These are phyloP conservation scores for Petrea volubilis DNA, from an alignment of 257 asterid genomes.

Conservation along the genomic window DNA sequence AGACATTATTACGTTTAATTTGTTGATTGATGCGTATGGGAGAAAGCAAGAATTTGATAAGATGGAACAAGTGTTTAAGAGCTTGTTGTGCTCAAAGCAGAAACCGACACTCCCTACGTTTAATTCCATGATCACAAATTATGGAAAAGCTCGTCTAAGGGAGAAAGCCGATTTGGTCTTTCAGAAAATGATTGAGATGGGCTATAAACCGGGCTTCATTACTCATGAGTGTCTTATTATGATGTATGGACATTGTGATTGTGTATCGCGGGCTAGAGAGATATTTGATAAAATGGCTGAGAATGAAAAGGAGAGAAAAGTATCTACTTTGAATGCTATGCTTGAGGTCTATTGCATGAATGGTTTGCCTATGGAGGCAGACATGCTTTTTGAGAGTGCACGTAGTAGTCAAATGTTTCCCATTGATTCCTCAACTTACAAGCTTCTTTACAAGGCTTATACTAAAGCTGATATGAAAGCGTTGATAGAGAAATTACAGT, in stretches of 20 bases:
- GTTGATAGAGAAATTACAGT: constrained; percentile 53
- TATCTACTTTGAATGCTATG: constrained; percentile 87
- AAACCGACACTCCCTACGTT: constrained; percentile 85
- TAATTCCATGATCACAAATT: constrained; percentile 92
- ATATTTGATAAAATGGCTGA: constrained; percentile 58
- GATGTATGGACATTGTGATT: constrained; percentile 84
- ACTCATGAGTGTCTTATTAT: constrained; percentile 79
- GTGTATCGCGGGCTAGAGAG: constrained; percentile 79
- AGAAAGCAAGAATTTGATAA: constrained; percentile 86
- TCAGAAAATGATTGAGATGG: constrained; percentile 74
- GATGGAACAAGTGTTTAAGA: constrained; percentile 92
- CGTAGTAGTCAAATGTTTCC: constrained; percentile 44
- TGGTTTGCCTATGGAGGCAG: constrained; percentile 75
- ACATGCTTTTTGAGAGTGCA: constrained; percentile 59
- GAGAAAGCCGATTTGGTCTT: constrained; percentile 67
- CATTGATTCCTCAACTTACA: constrained; percentile 71
- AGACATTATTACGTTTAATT: constrained; percentile 75
- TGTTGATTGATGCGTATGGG: constrained; percentile 89
- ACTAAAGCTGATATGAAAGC: constrained; percentile 85
- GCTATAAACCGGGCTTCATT: constrained; percentile 73
- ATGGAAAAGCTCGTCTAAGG: constrained; percentile 87
- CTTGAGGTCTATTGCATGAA: constrained; percentile 86
- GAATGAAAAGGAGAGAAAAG: constrained; percentile 63
- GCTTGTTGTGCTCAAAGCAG: constrained; percentile 75
- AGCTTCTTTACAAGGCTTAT: constrained; percentile 82